A percentile compares a stretch with the other conserved stretches of the same genome.
Evolutionary conservation across 768 basidiomycete species (phyloP).

Genomic region (Agaricus blazei): DNA sequence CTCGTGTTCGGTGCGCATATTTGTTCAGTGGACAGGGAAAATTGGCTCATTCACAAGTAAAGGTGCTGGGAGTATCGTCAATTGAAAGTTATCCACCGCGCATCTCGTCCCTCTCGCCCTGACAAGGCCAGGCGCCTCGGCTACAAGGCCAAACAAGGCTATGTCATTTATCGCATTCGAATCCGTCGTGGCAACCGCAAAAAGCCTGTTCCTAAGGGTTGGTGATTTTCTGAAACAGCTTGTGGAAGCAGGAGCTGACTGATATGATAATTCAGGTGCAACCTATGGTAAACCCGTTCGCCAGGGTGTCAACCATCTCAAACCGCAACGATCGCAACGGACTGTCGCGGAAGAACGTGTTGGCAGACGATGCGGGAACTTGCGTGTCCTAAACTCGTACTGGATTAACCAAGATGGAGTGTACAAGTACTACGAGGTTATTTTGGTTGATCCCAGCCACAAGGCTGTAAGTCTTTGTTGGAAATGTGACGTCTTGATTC

Average conservation of each 20-base stretch:
- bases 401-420: conserved; percentile 99
- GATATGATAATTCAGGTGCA: conserved; percentile 52
- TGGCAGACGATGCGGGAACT: conserved; percentile 91
- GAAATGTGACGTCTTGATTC: conserved; percentile 6
- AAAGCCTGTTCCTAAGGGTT: conserved; percentile 97
- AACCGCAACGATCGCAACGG: conserved; percentile 91
- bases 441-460: conserved; percentile 93
- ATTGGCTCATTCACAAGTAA: background rate
- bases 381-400: conserved; percentile 97
- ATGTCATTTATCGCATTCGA: conserved; percentile 94
- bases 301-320: conserved; percentile 99
- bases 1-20: conserved; percentile 80
- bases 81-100: conserved; percentile 96
- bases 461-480: conserved; percentile 65
- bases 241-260: background rate
- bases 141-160: conserved; percentile 99
- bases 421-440: conserved; percentile 99
- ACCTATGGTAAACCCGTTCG: conserved; percentile 99
- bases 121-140: conserved; percentile 99
- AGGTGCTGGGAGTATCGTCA: conserved; percentile 99
- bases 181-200: conserved; percentile 99
- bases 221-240: conserved; percentile 20
- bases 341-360: conserved; percentile 98
- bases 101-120: conserved; percentile 95
- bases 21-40: background rate